Evolutionary conservation across 371 early-diverging fungal species (phyloP), one percentile per base, ranked within the genome.

Genomic region (Cokeromyces recurvatus): DNA sequence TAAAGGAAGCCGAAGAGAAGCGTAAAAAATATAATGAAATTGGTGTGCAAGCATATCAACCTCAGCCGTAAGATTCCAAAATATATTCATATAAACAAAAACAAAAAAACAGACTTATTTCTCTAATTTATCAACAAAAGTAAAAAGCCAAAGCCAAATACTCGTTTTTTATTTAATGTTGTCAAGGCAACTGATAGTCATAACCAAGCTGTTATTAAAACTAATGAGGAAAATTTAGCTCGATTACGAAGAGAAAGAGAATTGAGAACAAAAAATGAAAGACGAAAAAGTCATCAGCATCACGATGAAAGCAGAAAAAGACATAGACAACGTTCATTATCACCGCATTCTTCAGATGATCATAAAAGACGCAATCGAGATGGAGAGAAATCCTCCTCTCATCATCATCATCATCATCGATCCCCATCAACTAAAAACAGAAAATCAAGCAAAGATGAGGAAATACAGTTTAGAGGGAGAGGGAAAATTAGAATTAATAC

Each of bases 171-270:
- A 22, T 57, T 81, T 8, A 79, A 75, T 32, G 71, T 90, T 27
- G 79, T 90, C 31, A 77, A 77, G 48, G 77, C 69, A 45, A 87
- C 87, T 0, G 85, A 86, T 54, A 66, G 70, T 38, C 87, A 88
- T 55, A 90, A 90, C 49, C 77, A 87, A 51, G 74, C 80, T 1
- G 62, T 85, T 10, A 69, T 85, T 51, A 57, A 62, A 35, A 57
- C 78, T 23, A 63, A 71, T 22, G 70, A 74, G 52, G 68, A 64
- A 43, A 66, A 75, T 32, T 68, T 78, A 2, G 50, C 56, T 0
- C 62, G 61, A 49, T 36, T 58, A 43, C 39, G 49, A 19, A 29
- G 37, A 55, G 48, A 53, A 49, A 48, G 63, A 41, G 49, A 41
- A 24, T 49, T 43, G 49, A 54, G 38, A 31, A 40, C 38, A 29